Base-by-base conservation (phyloP, 768 basidiomycete genomes). In the Bullera alba region DNA sequence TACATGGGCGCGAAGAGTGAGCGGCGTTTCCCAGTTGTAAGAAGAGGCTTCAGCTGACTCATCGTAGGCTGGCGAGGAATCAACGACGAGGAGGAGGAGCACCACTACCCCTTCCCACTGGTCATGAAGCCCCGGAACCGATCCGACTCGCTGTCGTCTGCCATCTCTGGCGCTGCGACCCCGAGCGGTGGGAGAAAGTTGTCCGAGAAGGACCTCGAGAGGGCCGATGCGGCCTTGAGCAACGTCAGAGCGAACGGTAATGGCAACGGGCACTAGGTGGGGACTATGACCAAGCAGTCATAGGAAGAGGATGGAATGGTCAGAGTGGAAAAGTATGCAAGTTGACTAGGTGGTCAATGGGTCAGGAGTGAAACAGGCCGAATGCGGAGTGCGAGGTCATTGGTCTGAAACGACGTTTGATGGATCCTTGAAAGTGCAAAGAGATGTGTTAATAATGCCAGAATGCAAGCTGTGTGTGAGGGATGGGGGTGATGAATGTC, bases 121-220 rank as follows among this genome's bases (percentile, higher is more conserved):
- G 72, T 74, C 58, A 72, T 72, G 70, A 72, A 72, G 57, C 67
- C 63, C 16, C 58, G 73, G 38, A 59, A 69, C 51, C 61, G 73
- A 53, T 69, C 71, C 17, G 69, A 71, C 50, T 71, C 71, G 34
- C 54, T 65, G 28, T 82, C 82, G 42, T 90, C 87, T 17, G 81
- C 90, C 74, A 74, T 78, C 50, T 81, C 81, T 17, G 81, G 82
- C 30, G 77, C 81, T 2, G 67, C 68, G 49, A 91, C 86, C 67
- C 95, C 93, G 6, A 88, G 89, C 0, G 92, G 88, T 1, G 86
- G 85, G 63, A 81, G 81, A 63, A 89, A 83, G 56, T 73, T 95
- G 48, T 90, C 84, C 67, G 93, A 96, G 74, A 78, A 82, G 45
- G 93, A 97, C 71, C 73, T 97, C 60, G 79, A 78, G 65, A 80